Conservation (phyloP, 768 basidiomycete genomes). For the Mycena indigotica region DNA sequence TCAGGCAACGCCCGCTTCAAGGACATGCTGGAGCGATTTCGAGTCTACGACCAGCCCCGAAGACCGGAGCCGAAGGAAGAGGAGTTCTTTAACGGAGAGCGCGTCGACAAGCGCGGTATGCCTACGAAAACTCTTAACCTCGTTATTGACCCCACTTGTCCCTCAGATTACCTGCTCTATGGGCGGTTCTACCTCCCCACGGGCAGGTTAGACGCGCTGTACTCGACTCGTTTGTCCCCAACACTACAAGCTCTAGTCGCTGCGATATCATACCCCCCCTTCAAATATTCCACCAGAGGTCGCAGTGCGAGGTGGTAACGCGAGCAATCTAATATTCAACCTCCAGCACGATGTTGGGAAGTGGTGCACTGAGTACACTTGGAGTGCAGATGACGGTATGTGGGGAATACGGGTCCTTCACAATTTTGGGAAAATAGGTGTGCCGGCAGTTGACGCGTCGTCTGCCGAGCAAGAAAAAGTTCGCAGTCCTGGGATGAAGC, state of each 20-base stretch:
- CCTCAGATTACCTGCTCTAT: constrained; percentile 83
- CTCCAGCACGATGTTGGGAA: constrained; percentile 91
- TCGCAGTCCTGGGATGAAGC: constrained; percentile 50
- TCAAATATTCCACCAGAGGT: constrained; percentile 47
- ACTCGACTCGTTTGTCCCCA: constrained; percentile 76
- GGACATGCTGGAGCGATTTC: constrained; percentile 88
- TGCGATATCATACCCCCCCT: constrained; percentile 82
- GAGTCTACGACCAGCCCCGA: constrained; percentile 78
- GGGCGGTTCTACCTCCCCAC: constrained; percentile 90
- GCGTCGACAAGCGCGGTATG: constrained; percentile 74
- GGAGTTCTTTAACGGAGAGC: constrained; percentile 79
- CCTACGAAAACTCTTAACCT: neutral
- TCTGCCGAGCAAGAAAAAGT: constrained; percentile 25
- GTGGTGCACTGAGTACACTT: constrained; percentile 93
- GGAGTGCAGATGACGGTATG: constrained; percentile 94
- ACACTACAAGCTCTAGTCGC: constrained; percentile 83
- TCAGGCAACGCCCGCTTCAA: constrained; percentile 80
- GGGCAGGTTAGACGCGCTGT: constrained; percentile 85
- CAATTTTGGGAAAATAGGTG: constrained; percentile 81
- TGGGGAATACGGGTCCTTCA: constrained; percentile 85
- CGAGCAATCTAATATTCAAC: constrained; percentile 77
- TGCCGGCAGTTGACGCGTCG: constrained; percentile 35
- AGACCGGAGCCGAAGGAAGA: constrained; percentile 78
- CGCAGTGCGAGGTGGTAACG: constrained; percentile 47
- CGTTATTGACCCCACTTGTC: constrained; percentile 21